phyloP scores from a whole-genome alignment of 495 filamentous ascomycete species.

The Diplogelasinospora grovesii region DNA sequence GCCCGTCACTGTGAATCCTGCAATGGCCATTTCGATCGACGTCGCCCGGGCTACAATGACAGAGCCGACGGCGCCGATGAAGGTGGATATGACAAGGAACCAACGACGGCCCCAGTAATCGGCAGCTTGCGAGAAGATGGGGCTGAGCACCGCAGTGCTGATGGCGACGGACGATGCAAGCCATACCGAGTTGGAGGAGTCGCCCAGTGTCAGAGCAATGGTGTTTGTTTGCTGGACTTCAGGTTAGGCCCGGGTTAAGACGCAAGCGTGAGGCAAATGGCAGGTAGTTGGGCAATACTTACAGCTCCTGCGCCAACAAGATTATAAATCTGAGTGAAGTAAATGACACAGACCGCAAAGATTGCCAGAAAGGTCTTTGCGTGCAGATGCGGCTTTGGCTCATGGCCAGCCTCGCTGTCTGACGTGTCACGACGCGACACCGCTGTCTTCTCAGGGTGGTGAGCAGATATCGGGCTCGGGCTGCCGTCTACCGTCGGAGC shows the following conservation, averaged over 20 bases:
- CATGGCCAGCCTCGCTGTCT: conserved; percentile 4
- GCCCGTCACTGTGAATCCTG: conserved; percentile 18
- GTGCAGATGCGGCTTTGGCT: conserved; percentile 21
- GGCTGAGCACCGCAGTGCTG: conserved; percentile 21
- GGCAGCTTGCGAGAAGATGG: conserved; percentile 25
- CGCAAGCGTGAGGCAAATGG: no score
- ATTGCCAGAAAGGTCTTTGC: conserved; percentile 28
- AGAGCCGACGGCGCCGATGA: conserved; percentile 19
- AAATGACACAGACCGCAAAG: conserved; percentile 26
- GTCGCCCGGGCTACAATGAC: conserved; percentile 22
- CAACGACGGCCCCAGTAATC: conserved; percentile 27
- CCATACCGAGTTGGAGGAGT: conserved; percentile 16
- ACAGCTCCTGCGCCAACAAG: conserved; percentile 28
- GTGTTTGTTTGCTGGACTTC: conserved; percentile 17
- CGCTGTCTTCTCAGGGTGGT: conserved; percentile 6
- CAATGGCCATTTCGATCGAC: conserved; percentile 23
- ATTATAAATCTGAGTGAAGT: conserved; percentile 25
- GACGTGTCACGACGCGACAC: neutral
- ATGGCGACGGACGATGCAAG: conserved; percentile 24
- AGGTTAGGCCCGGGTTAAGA: neutral
- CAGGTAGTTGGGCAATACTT: no score
- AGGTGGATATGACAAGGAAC: conserved; percentile 20
- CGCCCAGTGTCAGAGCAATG: conserved; percentile 19
- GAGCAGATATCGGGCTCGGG: neutral
- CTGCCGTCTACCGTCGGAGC: neutral